phyloP scores from a whole-genome alignment of 2,329 filamentous ascomycete genomes.

The Colletotrichum orchidophilum region DNA sequence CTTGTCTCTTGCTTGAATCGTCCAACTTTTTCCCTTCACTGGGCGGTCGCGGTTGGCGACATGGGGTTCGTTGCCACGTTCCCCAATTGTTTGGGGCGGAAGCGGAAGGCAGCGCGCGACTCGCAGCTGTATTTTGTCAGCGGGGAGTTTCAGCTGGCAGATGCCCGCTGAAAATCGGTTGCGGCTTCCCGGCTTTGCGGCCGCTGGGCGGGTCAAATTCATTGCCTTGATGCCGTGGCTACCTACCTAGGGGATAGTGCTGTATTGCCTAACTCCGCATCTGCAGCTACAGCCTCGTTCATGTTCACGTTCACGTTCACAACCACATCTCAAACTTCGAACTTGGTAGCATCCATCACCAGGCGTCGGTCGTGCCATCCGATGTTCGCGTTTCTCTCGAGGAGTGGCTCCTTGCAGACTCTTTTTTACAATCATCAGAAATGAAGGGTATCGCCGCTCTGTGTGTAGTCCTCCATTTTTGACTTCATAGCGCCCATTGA shows the following conservation, averaged over 20 bases:
- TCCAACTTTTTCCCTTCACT: background rate
- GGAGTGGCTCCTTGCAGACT: background rate
- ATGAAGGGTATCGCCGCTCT: background rate
- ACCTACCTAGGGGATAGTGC: too few species aligned
- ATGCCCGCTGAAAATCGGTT: background rate
- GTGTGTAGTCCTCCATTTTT: background rate
- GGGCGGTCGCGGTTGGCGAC: background rate
- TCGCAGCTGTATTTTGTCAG: background rate
- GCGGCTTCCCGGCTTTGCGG: background rate
- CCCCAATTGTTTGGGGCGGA: background rate
- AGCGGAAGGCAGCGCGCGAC: background rate
- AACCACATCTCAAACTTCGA: background rate
- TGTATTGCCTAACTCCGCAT: background rate
- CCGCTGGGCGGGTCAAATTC: background rate
- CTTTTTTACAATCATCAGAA: background rate
- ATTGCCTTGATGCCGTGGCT: background rate
- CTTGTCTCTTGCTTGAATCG: constrained; percentile 2
- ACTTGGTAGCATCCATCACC: background rate
- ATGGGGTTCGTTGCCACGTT: background rate
- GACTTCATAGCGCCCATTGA: background rate
- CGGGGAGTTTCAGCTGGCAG: background rate
- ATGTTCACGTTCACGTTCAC: background rate
- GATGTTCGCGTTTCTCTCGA: background rate
- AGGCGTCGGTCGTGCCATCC: constrained; percentile 17
- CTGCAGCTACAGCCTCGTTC: too few species aligned